Conservation (phyloP, 176 grass and related monocot species). For the Aegilops longissima region DNA sequence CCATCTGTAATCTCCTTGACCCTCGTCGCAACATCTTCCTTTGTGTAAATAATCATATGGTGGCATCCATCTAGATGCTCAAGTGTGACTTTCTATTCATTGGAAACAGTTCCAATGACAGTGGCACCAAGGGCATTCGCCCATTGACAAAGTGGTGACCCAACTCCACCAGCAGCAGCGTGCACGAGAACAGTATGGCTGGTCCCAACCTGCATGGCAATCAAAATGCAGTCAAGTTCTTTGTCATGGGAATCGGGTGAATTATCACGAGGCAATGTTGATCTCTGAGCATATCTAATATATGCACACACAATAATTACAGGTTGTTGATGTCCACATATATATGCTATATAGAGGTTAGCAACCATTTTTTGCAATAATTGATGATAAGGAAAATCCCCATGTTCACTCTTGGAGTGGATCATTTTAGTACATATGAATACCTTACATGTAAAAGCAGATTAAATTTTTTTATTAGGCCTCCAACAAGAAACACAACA, state of each 20-base stretch:
- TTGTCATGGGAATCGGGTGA: background rate
- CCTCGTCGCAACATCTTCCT: constrained; percentile 69
- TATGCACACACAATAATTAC: too few relatives aligned
- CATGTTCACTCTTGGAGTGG: too few relatives aligned
- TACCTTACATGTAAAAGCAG: too few relatives aligned
- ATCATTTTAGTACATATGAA: too few relatives aligned
- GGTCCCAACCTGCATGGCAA: constrained; percentile 49
- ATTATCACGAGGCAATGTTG: background rate
- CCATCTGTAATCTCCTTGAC: constrained; percentile 78
- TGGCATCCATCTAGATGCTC: constrained; percentile 72
- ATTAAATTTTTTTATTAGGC: too few relatives aligned
- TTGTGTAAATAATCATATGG: constrained; percentile 72
- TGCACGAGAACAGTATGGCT: constrained; percentile 74
- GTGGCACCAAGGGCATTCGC: constrained; percentile 81
- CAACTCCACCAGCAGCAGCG: constrained; percentile 84
- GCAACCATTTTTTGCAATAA: too few relatives aligned
- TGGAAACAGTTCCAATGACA: constrained; percentile 89
- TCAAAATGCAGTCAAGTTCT: background rate
- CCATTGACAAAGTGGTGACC: constrained; percentile 91
- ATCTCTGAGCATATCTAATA: background rate
- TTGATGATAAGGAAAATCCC: too few relatives aligned
- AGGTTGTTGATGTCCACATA: too few relatives aligned
- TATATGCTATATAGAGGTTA: too few relatives aligned
- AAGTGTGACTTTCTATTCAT: constrained; percentile 72
- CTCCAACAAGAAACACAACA: too few relatives aligned